Base-by-base conservation (phyloP, 1,284 basidiomycete species). In the Ustilago trichophora region DNA sequence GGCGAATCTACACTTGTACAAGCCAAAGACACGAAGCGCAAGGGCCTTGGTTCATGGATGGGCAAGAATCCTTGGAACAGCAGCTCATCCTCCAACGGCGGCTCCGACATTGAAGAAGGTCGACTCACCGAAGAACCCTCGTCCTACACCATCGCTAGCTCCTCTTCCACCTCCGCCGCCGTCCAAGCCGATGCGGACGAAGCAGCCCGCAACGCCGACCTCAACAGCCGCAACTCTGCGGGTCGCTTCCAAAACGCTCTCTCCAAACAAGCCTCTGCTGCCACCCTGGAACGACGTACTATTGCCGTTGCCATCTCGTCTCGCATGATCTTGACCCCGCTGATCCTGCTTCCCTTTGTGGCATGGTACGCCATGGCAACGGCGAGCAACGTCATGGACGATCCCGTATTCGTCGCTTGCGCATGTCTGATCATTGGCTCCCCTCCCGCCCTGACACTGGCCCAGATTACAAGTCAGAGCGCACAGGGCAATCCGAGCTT, bases 241-340 rank as follows among this genome's bases (percentile, higher is more conserved):
- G 60, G 67, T 1, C 51, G 60, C 4, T 43, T 35, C 16, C 60
- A 63, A 13, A 54, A 57, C 37, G 53, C 60, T 5, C 16, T 56
- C 15, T 24, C 49, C 26, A 60, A 55, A 29, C 48, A 49, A n/a
- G 42, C 46, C n/a, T 45, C 50, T 16, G 48, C 27, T 2, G 12
- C 26, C 8, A 55, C 47, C 18, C 74, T 74, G 70, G 72, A 78
- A 27, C 88, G 88, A 41, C 87, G 85, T 78, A 93, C 93, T 4
- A 89, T 97, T 16, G 82, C 89, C 24, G 87, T 96, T 13, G 88
- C 91, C 4, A 87, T 95, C 18, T 46, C 87, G 16, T 86, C 89
- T 49, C 85, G 93, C 63, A 97, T 96, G 93, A 79, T 97, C 36
- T 77, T 97, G 62, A 90, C 91, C 9, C 93, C 93, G 0, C 60